These are phyloP conservation scores for Mucor racemosus DNA, from an alignment of 371 early-diverging fungal genomes.

Conservation along the genomic window DNA sequence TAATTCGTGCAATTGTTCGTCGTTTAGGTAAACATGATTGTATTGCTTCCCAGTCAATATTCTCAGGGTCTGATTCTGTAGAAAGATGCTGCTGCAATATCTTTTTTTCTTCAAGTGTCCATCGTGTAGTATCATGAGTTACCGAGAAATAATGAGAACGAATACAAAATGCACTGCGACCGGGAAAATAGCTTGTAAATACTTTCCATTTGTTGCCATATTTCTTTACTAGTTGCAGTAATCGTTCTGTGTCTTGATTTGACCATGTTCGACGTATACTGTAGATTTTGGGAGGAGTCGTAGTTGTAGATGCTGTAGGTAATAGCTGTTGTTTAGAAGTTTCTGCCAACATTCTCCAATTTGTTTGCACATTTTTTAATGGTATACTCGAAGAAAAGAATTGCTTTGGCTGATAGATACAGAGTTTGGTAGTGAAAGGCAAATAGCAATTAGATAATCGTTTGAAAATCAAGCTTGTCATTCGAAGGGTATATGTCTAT, in stretches of 20 bases:
- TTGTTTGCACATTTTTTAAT: background rate
- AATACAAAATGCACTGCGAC: conserved; percentile 20
- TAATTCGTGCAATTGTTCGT: conserved; percentile 15
- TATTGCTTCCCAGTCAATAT: conserved; percentile 21
- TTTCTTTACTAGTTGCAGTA: conserved; percentile 16
- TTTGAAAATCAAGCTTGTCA: conserved; percentile 6
- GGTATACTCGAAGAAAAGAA: background rate
- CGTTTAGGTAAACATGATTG: conserved; percentile 8
- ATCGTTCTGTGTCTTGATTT: conserved; percentile 19
- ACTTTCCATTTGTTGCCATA: conserved; percentile 29
- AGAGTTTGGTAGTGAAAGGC: background rate
- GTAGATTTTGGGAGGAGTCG: background rate
- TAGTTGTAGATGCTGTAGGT: background rate
- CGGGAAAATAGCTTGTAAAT: conserved; percentile 22
- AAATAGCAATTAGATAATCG: background rate
- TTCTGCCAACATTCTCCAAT: background rate
- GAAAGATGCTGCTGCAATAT: conserved; percentile 12
- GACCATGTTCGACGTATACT: conserved; percentile 18
- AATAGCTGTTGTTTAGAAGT: background rate
- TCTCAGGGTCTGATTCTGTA: background rate
- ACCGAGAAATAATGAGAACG: conserved; percentile 26
- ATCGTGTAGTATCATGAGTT: conserved; percentile 18
- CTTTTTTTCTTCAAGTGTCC: conserved; percentile 28
- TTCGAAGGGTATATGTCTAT: background rate
- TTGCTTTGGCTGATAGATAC: background rate